Conservation (phyloP, 2,329 filamentous ascomycete genomes). For the Diaporthe longicolla region DNA sequence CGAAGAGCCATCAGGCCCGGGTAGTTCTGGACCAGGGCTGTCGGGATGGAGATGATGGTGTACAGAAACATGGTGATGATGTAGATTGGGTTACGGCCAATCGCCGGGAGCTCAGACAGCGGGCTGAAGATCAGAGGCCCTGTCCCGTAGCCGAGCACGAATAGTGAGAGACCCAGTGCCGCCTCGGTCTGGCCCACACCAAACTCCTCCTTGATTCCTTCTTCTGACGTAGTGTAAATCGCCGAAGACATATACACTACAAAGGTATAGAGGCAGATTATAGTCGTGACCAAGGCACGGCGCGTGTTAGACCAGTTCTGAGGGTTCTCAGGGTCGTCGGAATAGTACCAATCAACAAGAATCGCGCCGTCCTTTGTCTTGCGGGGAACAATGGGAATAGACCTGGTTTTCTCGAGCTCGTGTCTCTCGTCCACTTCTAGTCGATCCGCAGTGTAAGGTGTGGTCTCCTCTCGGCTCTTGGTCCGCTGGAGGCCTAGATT, state of each 20-base stretch:
- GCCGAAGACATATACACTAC: constrained; percentile 54
- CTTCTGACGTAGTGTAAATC: constrained; percentile 56
- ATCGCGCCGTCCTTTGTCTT: constrained; percentile 50
- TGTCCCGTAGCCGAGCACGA: constrained; percentile 61
- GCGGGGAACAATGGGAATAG: constrained; percentile 49
- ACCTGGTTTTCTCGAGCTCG: constrained; percentile 48
- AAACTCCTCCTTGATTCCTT: constrained; percentile 64
- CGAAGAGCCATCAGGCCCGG: constrained; percentile 74
- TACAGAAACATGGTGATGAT: constrained; percentile 78
- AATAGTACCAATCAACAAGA: constrained; percentile 58
- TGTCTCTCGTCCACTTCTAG: constrained; percentile 47
- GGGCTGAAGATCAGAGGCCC: constrained; percentile 70
- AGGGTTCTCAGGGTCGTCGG: constrained; percentile 66
- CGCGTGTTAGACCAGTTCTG: constrained; percentile 62
- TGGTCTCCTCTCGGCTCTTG: constrained; percentile 47
- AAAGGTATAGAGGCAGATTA: constrained; percentile 66
- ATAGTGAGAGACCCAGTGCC: constrained; percentile 68
- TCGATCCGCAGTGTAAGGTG: constrained; percentile 46
- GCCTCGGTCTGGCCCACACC: constrained; percentile 62
- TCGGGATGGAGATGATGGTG: constrained; percentile 75
- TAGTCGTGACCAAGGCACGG: constrained; percentile 52
- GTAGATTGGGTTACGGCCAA: constrained; percentile 78
- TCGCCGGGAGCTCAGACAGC: constrained; percentile 68
- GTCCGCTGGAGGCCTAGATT: constrained; percentile 44
- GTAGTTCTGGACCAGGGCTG: constrained; percentile 74